Evolutionary conservation across 2,329 filamentous ascomycete species (phyloP), one percentile per base, ranked within the genome.

Genomic region (Cytospora schulzeri): DNA sequence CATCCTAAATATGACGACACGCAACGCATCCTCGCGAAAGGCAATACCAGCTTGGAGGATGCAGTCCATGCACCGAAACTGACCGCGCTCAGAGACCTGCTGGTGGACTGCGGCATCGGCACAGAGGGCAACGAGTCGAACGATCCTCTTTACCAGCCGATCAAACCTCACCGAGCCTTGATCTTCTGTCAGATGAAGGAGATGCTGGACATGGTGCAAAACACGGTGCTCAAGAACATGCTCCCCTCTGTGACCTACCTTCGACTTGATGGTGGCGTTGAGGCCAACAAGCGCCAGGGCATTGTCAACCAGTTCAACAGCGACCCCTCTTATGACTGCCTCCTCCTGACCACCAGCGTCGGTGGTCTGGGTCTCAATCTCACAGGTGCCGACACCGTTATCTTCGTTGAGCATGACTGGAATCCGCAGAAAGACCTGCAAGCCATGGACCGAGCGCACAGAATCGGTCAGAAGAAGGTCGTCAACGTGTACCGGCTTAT

Each of bases 121-220:
- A 85, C 90, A 48, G 88, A 93, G 67, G 85, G 86, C 19, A 79
- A 79, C n/a, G 84, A 86, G 59, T 77, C 79, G 1, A 85, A 80
- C 60, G 85, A 88, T 66, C 85, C 85, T 2, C 78, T 88, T 19
- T 88, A 88, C 72, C 85, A 92, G 75, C 96, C 93, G 50, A 96
- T 99, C 75, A 97, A 95, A 67, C 95, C 94, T 33, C 95, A 99
- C 75, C 91, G 95, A 53, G 96, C 95, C 0, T 86, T 99, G 31
- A 91, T 99, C 70, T 99, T 99, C 83, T 99, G 95, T 73, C 95
- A 99, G 76, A 97, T 99, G 92, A 99, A 99, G 79, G 95, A 99
- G 76, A 99, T 99, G 96, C 84, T 99, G 28, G 95, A 99, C 76
- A 98, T 99, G 87, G 96, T 99, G 2, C 93, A 98, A 74, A 92